These are phyloP conservation scores for Stevia rebaudiana DNA, from an alignment of 140 eudicot species.

Conservation along the genomic window DNA sequence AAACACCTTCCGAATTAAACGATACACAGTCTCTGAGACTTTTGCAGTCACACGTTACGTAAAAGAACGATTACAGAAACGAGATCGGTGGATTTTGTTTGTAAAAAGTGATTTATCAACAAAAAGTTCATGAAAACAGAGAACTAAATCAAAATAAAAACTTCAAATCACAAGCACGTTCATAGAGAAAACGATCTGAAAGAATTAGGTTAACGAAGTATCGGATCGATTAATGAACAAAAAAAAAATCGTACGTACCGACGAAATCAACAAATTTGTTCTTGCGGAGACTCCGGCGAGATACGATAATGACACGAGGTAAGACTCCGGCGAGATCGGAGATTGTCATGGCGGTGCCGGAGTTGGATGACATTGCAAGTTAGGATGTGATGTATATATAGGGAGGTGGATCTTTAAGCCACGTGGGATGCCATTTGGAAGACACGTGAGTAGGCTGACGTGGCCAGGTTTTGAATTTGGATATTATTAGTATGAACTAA, in stretches of 20 bases:
- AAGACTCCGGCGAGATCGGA: constrained; percentile 59
- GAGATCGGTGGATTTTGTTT: not conserved
- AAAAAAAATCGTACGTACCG: constrained; percentile 24
- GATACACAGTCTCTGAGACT: too few relatives aligned
- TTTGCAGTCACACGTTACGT: not conserved
- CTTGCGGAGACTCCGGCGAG: constrained; percentile 85
- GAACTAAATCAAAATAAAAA: not conserved
- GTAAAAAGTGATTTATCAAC: not conserved
- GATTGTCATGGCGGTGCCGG: constrained; percentile 27
- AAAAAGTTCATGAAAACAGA: not conserved
- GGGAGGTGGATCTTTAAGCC: constrained; percentile 15
- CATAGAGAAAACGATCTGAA: not conserved
- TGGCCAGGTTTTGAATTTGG: not conserved
- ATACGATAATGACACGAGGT: constrained; percentile 58
- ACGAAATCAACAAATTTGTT: constrained; percentile 88
- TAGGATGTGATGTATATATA: constrained; percentile 11
- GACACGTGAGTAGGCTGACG: constrained; percentile 25
- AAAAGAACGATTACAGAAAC: not conserved
- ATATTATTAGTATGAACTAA: not conserved
- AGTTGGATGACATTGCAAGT: constrained; percentile 2
- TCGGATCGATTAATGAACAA: not conserved
- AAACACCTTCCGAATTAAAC: not conserved
- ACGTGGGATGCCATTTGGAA: constrained; percentile 6
- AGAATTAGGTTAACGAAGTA: not conserved
- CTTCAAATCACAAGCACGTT: not conserved